Evolutionary conservation across 1,284 basidiomycete species (phyloP).

Genomic region (Neolentinus lepideus): DNA sequence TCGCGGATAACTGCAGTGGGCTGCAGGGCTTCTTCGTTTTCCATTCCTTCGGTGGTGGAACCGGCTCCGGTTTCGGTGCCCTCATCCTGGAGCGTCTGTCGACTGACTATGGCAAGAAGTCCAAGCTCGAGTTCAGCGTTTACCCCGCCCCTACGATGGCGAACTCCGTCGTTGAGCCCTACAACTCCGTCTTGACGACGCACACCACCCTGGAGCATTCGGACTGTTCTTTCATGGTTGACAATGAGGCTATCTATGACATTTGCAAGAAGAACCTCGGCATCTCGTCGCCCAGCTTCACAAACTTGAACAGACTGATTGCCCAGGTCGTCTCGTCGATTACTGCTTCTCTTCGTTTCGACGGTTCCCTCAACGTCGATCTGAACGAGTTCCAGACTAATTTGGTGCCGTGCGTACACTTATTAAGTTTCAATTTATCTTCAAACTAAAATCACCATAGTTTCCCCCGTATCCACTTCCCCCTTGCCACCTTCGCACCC

Average conservation of each 20-base stretch:
- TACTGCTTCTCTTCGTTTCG: constrained; percentile 77
- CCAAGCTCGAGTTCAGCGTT: constrained; percentile 98
- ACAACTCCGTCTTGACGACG: constrained; percentile 98
- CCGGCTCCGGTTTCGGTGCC: constrained; percentile 98
- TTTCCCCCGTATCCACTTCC: constrained; percentile 87
- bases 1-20: constrained; percentile 96
- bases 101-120: constrained; percentile 99
- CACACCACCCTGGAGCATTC: constrained; percentile 99
- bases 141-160: constrained; percentile 95
- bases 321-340: constrained; percentile 89
- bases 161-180: constrained; percentile 97
- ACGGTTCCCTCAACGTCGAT: constrained; percentile 77
- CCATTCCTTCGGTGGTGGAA: constrained; percentile 99
- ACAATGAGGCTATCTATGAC: constrained; percentile 94
- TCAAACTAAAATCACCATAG: constrained; percentile 9
- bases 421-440: neutral
- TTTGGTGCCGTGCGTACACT: constrained; percentile 52
- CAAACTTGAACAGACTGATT: constrained; percentile 85
- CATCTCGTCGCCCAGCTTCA: constrained; percentile 76
- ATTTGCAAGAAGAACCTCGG: constrained; percentile 89
- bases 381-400: constrained; percentile 84
- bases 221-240: constrained; percentile 99
- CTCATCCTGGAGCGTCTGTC: constrained; percentile 96
- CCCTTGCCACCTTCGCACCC: constrained; percentile 85
- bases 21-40: constrained; percentile 99